Percentiles rank a stretch among this genome's conserved stretches.
Conservation (phyloP, 2,329 filamentous ascomycete genomes). For the Trichoderma gracile region DNA sequence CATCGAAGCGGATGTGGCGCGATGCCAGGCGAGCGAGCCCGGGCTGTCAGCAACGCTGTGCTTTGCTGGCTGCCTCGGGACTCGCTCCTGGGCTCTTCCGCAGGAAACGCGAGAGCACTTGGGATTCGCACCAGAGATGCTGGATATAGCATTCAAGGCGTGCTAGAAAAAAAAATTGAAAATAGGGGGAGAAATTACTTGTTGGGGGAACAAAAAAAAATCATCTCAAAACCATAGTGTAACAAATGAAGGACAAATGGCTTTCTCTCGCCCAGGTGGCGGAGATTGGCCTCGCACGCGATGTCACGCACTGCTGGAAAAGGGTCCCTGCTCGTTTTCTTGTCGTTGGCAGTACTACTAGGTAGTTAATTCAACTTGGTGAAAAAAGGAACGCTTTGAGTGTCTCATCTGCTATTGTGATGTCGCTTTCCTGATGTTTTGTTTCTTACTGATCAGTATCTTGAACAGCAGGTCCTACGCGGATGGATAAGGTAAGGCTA, state of each 20-base stretch:
- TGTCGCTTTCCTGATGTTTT: neutral
- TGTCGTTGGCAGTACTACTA: conserved; percentile 43
- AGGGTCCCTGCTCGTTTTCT: conserved; percentile 44
- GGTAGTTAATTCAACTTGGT: conserved; percentile 44
- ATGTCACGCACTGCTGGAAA: conserved; percentile 38
- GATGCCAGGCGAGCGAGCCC: conserved; percentile 29
- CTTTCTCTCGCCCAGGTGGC: conserved; percentile 35
- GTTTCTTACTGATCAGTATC: too few species aligned
- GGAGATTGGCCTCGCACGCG: conserved; percentile 35
- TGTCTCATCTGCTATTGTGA: neutral
- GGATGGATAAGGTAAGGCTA: too few species aligned
- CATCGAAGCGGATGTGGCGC: conserved; percentile 24
- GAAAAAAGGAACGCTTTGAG: conserved; percentile 17
- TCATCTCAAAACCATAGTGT: neutral
- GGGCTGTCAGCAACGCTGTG: conserved; percentile 28
- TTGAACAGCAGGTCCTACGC: too few species aligned
- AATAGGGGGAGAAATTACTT: neutral
- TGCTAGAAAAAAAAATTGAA: conserved; percentile 28
- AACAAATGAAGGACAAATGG: conserved; percentile 26
- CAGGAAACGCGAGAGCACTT: conserved; percentile 29
- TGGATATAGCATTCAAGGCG: conserved; percentile 35
- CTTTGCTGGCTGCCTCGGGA: conserved; percentile 28
- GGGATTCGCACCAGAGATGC: conserved; percentile 36
- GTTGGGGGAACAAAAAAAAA: neutral
- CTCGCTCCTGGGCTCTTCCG: conserved; percentile 29